These are phyloP conservation scores for Talaromyces thailandensis DNA, from an alignment of 495 filamentous ascomycete genomes.

Conservation along the genomic window DNA sequence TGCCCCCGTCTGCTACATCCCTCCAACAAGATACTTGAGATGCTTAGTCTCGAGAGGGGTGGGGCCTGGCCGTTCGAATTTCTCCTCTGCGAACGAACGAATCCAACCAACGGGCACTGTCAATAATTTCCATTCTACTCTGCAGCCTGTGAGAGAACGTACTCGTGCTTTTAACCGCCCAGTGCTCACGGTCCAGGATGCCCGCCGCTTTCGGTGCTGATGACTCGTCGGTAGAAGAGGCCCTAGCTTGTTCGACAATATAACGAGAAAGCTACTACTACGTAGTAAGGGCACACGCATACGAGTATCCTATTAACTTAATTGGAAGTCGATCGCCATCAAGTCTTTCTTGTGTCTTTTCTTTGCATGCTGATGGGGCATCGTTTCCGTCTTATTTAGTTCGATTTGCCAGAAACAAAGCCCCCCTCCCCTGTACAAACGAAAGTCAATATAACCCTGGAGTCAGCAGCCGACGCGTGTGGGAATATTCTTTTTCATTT, in stretches of 20 bases:
- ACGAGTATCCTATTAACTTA: background rate
- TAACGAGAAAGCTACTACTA: background rate
- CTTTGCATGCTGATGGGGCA: background rate
- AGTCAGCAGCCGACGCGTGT: background rate
- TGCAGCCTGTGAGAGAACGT: background rate
- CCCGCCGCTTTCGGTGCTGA: background rate
- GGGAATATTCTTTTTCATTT: background rate
- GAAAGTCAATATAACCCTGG: slow-evolving; percentile 6
- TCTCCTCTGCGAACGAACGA: background rate
- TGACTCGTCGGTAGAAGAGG: slow-evolving; percentile 4
- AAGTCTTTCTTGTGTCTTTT: slow-evolving; percentile 1
- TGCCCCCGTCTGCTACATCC: background rate
- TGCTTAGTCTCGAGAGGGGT: background rate
- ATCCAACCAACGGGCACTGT: slow-evolving; percentile 1
- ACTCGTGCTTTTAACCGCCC: slow-evolving; percentile 3
- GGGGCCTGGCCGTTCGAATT: background rate
- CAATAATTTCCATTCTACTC: background rate
- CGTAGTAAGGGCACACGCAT: background rate
- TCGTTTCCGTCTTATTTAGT: background rate
- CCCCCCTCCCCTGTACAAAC: background rate
- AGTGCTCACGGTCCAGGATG: slow-evolving; percentile 2
- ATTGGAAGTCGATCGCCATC: slow-evolving; percentile 1
- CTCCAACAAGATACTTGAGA: background rate
- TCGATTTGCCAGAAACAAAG: background rate
- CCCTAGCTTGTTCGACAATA: slow-evolving; percentile 1